Conservation (phyloP, 805 yeast genomes). For the Wickerhamomyces sydowiorum region DNA sequence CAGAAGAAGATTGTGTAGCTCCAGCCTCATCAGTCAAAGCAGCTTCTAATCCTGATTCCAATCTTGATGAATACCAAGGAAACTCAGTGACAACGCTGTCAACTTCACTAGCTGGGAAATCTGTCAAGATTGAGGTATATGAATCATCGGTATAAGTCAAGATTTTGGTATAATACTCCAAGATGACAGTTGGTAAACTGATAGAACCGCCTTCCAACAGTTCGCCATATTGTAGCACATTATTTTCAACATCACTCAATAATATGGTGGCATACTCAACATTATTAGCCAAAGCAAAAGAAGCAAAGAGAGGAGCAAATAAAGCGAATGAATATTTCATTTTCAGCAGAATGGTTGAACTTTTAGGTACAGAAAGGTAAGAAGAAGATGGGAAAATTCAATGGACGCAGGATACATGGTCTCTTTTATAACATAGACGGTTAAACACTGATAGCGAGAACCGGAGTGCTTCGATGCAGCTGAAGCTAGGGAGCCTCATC, state of each 20-base stretch:
- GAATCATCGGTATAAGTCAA: constrained; percentile 21
- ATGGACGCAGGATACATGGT: too few relatives aligned
- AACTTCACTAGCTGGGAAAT: constrained; percentile 13
- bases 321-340: not conserved
- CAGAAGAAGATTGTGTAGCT: not conserved
- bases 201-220: not conserved
- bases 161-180: constrained; percentile 11
- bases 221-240: not conserved
- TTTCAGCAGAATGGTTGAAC: too few relatives aligned
- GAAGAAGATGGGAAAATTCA: too few relatives aligned
- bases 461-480: too few relatives aligned
- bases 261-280: not conserved
- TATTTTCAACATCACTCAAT: not conserved
- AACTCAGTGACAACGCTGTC: constrained; percentile 13
- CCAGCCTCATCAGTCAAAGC: constrained; percentile 3
- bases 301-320: not conserved
- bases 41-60: constrained; percentile 10
- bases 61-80: constrained; percentile 25
- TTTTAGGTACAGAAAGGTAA: not conserved
- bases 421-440: too few relatives aligned
- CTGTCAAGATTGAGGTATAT: constrained; percentile 17
- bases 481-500: too few relatives aligned
- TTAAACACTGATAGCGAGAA: too few relatives aligned
- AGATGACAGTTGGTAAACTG: constrained; percentile 16
- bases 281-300: not conserved